Base-by-base conservation (phyloP, 371 early-diverging fungal species). In the Mortierella sp. region DNA sequence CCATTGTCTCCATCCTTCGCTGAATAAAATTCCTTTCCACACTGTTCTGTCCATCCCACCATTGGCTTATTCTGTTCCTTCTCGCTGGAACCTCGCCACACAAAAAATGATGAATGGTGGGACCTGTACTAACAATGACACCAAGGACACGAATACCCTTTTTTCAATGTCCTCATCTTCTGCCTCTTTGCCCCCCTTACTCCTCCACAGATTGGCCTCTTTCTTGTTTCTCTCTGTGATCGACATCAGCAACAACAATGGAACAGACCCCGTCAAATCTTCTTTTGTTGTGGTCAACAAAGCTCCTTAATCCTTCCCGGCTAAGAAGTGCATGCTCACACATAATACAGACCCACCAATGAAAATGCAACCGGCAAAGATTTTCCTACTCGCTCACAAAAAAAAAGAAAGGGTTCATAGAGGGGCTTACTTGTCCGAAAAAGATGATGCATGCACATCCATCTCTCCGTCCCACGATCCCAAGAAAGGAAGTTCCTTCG, bases 131-230 rank as follows among this genome's bases (percentile, higher is more conserved):
- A 46, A 51, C 5, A 5, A 1, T 6, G 4, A 51, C 21, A 51
- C 5, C 18, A 51, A 21, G 18, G 5, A 5, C 51, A 21, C 32
- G 32, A 10, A n/a, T 16, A 16, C 60, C 60, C 60, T 32, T 60
- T 60, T 60, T 60, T 60, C 60, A 60, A 60, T 32, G 32, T 32
- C 60, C 60, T 60, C 16, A 18, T 12, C 14, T 32, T 46, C 46
- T 56, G 60, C 60, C 60, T 60, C 60, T 60, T 60, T 60, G 60
- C 60, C 60, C 16, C 29, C n/a, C n/a, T n/a, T n/a, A n/a, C n/a
- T n/a, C n/a, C n/a, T n/a, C n/a, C 60, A 32, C 29, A 2, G n/a
- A 55, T 55, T 55, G 24, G 55, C 55, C 60, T 4, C 18, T 49
- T 21, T 49, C 41, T 49, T 14, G 12, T 46, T 46, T 46, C 46